Evolutionary conservation across 495 filamentous ascomycete genomes (phyloP), one percentile per base, ranked within the genome.

Genomic region (Daldinia decipiens): DNA sequence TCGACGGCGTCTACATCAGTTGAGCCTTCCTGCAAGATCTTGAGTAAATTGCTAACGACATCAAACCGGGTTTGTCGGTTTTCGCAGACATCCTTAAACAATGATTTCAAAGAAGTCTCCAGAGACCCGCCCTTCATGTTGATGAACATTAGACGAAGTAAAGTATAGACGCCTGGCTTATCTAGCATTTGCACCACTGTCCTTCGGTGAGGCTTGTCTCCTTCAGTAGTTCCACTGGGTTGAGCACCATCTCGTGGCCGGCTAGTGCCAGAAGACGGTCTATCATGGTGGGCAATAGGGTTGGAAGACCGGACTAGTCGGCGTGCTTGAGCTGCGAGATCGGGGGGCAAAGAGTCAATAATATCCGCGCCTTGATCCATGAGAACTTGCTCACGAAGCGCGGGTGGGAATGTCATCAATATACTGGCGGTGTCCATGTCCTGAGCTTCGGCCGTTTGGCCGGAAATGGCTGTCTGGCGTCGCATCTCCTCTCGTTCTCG

Each of bases 351-450:
- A n/a, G 91, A 89, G 29, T 90, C 90, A 57, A 98, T 85, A 19
- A 94, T 86, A 62, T 97, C 93, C 51, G 97, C 92, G 62, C 97
- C 93, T 77, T 96, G 92, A 56, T 98, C 95, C 74, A 95, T 87
- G 26, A 99, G 84, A 40, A 98, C 91, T 57, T 92, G 88, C 74
- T 95, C 89, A 61, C 95, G 89, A 50, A 99, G 86, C 12, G 84
- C 87, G 31, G 95, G 93, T 39, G 96, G 92, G 31, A 99, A 87
- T 13, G 94, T 94, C 57, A 95, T 91, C 53, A 99, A 81, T 81
- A 99, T 97, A 74, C 91, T 96, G 29, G 92, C 93, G 40, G 93
- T 83, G 79, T 98, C 94, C 89, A 99, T 97, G 27, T 98, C 96
- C 75, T 91, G 89, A 45, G 87, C 87, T 57, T 86, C 81, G 21